Percentiles rank a stretch among this genome's conserved stretches.
These are phyloP conservation scores for Saccharomyces kudriavzevii DNA, from an alignment of 805 yeast genomes.

Conservation along the genomic window DNA sequence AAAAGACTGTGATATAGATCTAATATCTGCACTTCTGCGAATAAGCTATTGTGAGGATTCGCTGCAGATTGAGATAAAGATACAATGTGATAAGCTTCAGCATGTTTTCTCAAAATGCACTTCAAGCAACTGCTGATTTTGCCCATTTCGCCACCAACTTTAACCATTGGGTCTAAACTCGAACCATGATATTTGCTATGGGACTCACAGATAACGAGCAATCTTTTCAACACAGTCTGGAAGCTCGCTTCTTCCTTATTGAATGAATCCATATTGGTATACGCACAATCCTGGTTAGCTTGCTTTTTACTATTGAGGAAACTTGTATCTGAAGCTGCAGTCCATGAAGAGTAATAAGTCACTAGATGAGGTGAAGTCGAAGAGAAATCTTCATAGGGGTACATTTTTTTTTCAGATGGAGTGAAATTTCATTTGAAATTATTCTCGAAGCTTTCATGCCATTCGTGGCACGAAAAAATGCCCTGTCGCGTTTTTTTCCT, in stretches of 20 bases:
- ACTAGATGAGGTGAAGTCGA: background rate
- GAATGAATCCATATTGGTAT: background rate
- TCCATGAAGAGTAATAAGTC: background rate
- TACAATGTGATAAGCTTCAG: background rate
- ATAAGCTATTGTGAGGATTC: background rate
- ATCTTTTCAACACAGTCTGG: background rate
- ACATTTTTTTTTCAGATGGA: background rate
- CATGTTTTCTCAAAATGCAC: background rate
- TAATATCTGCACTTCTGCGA: conserved; percentile 5
- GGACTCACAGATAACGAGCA: background rate
- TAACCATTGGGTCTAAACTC: conserved; percentile 1
- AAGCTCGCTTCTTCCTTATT: background rate
- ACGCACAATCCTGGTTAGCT: background rate
- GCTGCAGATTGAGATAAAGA: background rate
- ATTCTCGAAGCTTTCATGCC: background rate
- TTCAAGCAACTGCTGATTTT: background rate
- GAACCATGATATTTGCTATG: background rate
- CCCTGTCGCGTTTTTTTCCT: background rate
- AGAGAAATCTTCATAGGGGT: background rate
- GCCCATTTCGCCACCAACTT: background rate
- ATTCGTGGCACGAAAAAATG: background rate
- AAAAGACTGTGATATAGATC: conserved; percentile 9
- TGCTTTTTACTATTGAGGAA: background rate
- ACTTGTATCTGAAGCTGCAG: background rate
- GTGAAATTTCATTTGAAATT: background rate